A percentile compares a stretch with the other conserved stretches of the same genome.
Evolutionary conservation across 352 stramenopile genomes (phyloP).

Genomic region (Globisporangium megalacanthum): DNA sequence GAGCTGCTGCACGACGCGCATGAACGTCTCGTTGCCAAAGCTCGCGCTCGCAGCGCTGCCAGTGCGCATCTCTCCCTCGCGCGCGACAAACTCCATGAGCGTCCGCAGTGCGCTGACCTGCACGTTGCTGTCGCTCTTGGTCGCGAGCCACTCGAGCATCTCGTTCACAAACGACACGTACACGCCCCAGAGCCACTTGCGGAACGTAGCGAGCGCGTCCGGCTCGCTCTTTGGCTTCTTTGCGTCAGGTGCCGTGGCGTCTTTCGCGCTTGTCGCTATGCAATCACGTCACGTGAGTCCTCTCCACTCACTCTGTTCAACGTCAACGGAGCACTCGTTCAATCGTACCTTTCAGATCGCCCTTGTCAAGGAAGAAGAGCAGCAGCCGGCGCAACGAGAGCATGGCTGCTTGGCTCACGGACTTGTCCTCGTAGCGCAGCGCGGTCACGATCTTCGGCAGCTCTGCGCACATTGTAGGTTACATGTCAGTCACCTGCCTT

Average conservation of each 20-base stretch:
- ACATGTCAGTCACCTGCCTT: neutral
- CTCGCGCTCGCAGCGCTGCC: conserved; percentile 10
- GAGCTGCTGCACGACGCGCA: conserved; percentile 67
- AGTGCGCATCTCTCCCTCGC: conserved; percentile 49
- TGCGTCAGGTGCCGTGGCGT: conserved; percentile 5
- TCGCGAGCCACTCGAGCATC: conserved; percentile 71
- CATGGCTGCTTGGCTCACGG: conserved; percentile 70
- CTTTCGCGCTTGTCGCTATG: conserved; percentile 11
- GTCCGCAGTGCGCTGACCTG: conserved; percentile 80
- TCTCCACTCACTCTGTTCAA: neutral
- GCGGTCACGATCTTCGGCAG: conserved; percentile 71
- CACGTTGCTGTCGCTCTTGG: conserved; percentile 51
- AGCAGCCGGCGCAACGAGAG: conserved; percentile 74
- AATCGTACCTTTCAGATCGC: conserved; percentile 45
- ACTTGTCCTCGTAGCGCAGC: conserved; percentile 67
- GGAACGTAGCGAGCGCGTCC: conserved; percentile 69
- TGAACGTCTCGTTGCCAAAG: conserved; percentile 86
- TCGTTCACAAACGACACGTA: conserved; percentile 80
- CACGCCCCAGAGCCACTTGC: conserved; percentile 78
- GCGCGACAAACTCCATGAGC: conserved; percentile 85
- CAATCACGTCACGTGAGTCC: neutral
- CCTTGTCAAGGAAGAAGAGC: conserved; percentile 80
- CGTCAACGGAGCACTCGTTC: neutral
- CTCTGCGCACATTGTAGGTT: conserved; percentile 20
- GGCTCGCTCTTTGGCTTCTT: conserved; percentile 38